These are phyloP conservation scores for Colletotrichum sp. DNA, from an alignment of 2,329 filamentous ascomycete species.

Conservation along the genomic window DNA sequence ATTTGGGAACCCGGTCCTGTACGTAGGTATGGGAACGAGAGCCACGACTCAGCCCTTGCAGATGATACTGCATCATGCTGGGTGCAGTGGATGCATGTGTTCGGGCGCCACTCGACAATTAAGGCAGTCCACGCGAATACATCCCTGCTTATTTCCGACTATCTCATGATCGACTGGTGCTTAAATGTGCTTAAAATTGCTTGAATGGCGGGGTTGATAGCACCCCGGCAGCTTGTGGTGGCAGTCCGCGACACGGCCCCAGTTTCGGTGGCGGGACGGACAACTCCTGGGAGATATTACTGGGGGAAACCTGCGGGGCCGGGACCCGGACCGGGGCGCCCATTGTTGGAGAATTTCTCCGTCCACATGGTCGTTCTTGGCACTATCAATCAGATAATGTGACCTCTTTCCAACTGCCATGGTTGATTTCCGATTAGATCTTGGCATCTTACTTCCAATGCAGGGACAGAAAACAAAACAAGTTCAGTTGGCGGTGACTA, in stretches of 20 bases:
- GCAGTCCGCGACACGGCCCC: background rate
- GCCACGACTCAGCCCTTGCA: background rate
- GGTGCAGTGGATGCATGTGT: background rate
- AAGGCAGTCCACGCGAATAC: background rate
- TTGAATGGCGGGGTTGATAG: background rate
- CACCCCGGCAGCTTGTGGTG: background rate
- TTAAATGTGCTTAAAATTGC: background rate
- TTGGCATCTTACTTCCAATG: background rate
- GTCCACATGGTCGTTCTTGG: slow-evolving; percentile 10
- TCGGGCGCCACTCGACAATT: slow-evolving; percentile 5
- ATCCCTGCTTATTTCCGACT: background rate
- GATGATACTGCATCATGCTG: background rate
- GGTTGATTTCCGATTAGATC: background rate
- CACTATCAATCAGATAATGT: slow-evolving; percentile 6
- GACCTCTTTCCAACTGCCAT: background rate
- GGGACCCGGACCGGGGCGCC: background rate
- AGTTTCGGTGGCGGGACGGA: background rate
- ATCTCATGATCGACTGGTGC: background rate
- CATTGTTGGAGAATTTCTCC: slow-evolving; percentile 7
- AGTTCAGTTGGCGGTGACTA: background rate
- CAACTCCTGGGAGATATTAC: background rate
- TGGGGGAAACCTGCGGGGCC: slow-evolving; percentile 2
- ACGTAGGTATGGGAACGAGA: background rate
- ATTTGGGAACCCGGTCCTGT: background rate
- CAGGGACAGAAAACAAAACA: background rate